Conservation (phyloP, 257 asterid genomes). For the Buddleja alternifolia region DNA sequence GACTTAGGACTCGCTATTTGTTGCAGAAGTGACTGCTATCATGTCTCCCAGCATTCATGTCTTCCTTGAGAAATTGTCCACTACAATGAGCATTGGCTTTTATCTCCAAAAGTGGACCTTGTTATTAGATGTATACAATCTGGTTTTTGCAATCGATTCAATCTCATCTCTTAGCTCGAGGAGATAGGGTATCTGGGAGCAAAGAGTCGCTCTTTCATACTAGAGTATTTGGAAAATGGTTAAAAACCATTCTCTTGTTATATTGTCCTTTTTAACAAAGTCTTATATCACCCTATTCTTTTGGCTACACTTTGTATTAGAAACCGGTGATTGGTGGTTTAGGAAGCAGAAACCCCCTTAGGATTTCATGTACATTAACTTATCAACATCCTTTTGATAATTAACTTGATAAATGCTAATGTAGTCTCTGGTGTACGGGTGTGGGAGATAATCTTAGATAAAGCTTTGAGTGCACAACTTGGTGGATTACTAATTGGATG, state of each 20-base stretch:
- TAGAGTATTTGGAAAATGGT: neutral
- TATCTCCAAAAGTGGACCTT: neutral
- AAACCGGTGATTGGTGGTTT: neutral
- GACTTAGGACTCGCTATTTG: constrained; percentile 9
- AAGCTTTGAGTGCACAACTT: neutral
- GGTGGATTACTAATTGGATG: neutral
- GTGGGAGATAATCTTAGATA: neutral
- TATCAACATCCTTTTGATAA: neutral
- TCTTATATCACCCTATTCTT: neutral
- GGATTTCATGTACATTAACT: neutral
- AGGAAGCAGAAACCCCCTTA: neutral
- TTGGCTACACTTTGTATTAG: neutral
- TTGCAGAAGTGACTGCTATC: neutral
- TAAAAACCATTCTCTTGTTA: neutral
- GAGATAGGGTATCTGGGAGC: neutral
- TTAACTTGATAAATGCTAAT: neutral
- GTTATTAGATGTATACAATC: neutral
- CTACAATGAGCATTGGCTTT: neutral
- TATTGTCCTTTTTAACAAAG: neutral
- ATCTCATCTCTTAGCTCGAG: constrained; percentile 8
- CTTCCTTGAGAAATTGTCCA: neutral
- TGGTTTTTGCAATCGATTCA: neutral
- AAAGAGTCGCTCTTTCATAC: neutral
- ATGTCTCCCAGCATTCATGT: constrained; percentile 12
- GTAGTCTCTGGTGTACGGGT: too few species aligned